Conservation (phyloP, 2,329 filamentous ascomycete genomes). For the Ilyonectria robusta region DNA sequence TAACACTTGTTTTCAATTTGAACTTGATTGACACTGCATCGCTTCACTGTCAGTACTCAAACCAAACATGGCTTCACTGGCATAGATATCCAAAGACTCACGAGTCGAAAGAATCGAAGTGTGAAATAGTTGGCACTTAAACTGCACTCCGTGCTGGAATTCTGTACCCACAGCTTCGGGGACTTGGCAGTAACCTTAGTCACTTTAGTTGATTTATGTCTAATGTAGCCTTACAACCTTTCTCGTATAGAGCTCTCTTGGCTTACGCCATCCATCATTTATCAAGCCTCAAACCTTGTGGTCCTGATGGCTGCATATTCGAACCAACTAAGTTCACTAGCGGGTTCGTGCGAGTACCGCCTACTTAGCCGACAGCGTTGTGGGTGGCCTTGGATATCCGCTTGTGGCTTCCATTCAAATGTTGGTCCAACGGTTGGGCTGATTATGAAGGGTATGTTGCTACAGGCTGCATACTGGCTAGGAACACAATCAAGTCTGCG, state of each 20-base stretch:
- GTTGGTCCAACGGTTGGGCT: not conserved
- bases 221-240: not conserved
- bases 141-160: too few relatives aligned
- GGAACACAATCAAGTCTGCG: not conserved
- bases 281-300: conserved; percentile 4
- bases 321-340: not conserved
- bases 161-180: not conserved
- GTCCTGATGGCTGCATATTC: not conserved
- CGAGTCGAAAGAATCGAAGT: too few relatives aligned
- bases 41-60: not conserved
- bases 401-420: not conserved
- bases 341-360: too few relatives aligned
- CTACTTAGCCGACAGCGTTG: not conserved
- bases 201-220: not conserved
- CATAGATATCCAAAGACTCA: too few relatives aligned
- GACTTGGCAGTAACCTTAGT: not conserved
- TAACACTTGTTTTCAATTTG: not conserved
- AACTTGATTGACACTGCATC: not conserved
- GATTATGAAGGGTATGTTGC: not conserved
- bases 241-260: not conserved
- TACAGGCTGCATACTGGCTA: not conserved
- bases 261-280: not conserved
- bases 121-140: too few relatives aligned
- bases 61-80: not conserved
- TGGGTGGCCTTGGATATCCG: not conserved